A percentile compares a stretch with the other conserved stretches of the same genome.
Evolutionary conservation across 2,329 filamentous ascomycete species (phyloP).

Genomic region (Beauveria rudraprayagi): DNA sequence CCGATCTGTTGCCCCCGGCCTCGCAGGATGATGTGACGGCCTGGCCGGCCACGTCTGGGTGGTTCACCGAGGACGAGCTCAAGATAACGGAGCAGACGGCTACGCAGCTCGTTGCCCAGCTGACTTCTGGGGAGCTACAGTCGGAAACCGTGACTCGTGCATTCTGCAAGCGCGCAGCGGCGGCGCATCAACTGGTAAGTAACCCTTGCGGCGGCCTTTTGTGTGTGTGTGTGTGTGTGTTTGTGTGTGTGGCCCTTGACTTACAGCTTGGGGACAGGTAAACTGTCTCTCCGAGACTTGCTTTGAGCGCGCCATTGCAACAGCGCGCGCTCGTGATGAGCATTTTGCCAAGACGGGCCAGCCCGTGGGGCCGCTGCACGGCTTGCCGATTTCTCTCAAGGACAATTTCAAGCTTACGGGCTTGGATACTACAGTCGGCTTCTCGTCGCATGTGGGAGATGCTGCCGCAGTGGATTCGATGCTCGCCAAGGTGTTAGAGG

Average conservation of each 20-base stretch:
- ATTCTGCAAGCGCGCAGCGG: conserved; percentile 46
- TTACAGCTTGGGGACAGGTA: conserved; percentile 20
- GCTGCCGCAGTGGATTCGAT: conserved; percentile 39
- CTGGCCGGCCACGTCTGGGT: conserved; percentile 49
- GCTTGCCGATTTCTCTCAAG: conserved; percentile 57
- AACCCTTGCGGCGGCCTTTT: conserved; percentile 35
- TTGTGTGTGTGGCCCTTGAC: too few relatives aligned
- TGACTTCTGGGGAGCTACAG: conserved; percentile 28
- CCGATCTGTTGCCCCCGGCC: conserved; percentile 42
- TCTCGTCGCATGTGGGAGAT: conserved; percentile 52
- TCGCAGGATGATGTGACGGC: conserved; percentile 46
- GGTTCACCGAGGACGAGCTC: conserved; percentile 45
- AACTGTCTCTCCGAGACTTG: conserved; percentile 47
- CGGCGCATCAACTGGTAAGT: conserved; percentile 49
- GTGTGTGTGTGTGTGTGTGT: too few relatives aligned
- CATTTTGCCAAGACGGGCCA: conserved; percentile 39
- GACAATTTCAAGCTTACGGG: conserved; percentile 60
- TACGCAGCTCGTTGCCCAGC: conserved; percentile 29
- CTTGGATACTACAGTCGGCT: conserved; percentile 54
- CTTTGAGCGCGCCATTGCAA: conserved; percentile 43
- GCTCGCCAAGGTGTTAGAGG: conserved; percentile 33
- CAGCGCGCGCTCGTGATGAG: conserved; percentile 41
- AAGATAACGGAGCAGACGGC: conserved; percentile 39
- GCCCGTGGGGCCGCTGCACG: conserved; percentile 56
- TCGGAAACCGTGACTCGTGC: conserved; percentile 36